Percentiles rank a stretch among this genome's conserved stretches.
These are phyloP conservation scores for Yamadazyma diospyri DNA, from an alignment of 1,139 yeast species.

Conservation along the genomic window DNA sequence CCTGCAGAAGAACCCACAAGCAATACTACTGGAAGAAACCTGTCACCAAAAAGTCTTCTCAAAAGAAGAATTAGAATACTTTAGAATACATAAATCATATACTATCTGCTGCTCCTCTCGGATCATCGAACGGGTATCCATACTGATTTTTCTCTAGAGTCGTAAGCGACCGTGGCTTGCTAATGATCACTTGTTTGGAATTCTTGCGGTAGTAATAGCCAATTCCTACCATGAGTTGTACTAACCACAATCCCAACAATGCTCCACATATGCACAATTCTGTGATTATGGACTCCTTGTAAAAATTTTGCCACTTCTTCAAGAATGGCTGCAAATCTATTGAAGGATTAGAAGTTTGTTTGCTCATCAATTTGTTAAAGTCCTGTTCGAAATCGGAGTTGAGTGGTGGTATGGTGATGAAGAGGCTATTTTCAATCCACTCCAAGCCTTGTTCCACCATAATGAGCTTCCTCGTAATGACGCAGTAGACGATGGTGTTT, in stretches of 20 bases:
- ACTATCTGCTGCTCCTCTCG: constrained; percentile 3
- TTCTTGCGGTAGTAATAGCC: constrained; percentile 7
- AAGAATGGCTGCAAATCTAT: constrained; percentile 29
- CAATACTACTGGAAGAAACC: constrained; percentile 89
- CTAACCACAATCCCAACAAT: constrained; percentile 46
- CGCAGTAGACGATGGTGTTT: constrained; percentile 68
- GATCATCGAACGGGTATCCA: constrained; percentile 28
- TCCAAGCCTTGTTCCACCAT: constrained; percentile 66
- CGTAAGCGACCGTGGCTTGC: constrained; percentile 31
- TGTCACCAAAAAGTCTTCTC: constrained; percentile 40
- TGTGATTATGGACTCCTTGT: constrained; percentile 29
- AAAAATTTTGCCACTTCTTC: constrained; percentile 21
- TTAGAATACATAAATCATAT: neutral
- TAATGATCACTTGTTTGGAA: constrained; percentile 15
- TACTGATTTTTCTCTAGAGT: constrained; percentile 24
- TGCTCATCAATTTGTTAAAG: constrained; percentile 28
- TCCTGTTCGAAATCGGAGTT: constrained; percentile 8
- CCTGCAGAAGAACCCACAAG: constrained; percentile 91
- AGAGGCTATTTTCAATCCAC: constrained; percentile 71
- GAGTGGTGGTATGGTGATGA: constrained; percentile 52
- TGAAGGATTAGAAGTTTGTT: constrained; percentile 45
- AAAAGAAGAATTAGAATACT: constrained; percentile 3
- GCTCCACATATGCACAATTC: constrained; percentile 47
- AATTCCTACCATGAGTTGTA: constrained; percentile 41
- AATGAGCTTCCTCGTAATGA: constrained; percentile 67